Conservation (phyloP, 2,329 filamentous ascomycete species). For the Salinomyces thailandicus region DNA sequence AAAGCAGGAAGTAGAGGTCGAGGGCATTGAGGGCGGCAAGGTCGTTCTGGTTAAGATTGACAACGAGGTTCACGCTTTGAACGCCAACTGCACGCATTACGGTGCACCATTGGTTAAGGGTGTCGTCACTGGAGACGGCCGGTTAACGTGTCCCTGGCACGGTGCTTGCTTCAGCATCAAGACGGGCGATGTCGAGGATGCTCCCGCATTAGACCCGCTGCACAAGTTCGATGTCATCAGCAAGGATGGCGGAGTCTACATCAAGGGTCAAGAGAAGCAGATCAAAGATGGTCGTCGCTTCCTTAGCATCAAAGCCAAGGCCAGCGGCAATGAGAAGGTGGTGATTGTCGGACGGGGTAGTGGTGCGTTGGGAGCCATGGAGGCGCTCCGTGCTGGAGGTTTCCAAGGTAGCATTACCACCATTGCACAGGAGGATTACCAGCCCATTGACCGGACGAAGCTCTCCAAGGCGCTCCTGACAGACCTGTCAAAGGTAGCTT, state of each 20-base stretch:
- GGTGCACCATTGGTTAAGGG: conserved; percentile 83
- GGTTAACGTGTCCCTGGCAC: conserved; percentile 92
- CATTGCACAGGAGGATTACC: conserved; percentile 72
- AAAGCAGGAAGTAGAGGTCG: conserved; percentile 82
- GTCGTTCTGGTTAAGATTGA: conserved; percentile 73
- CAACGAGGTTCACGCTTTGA: conserved; percentile 67
- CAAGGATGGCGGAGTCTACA: conserved; percentile 72
- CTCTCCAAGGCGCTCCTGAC: conserved; percentile 85
- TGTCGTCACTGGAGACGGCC: conserved; percentile 68
- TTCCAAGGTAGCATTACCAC: conserved; percentile 72
- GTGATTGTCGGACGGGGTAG: conserved; percentile 82
- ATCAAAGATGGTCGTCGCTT: conserved; percentile 68
- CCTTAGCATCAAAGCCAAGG: conserved; percentile 62
- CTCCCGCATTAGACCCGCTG: conserved; percentile 79
- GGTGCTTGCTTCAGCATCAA: conserved; percentile 88
- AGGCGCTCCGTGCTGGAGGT: conserved; percentile 71
- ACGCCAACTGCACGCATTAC: conserved; percentile 80
- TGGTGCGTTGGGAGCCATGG: conserved; percentile 69
- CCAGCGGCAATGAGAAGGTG: conserved; percentile 51
- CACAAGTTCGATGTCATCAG: conserved; percentile 71
- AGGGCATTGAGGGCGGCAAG: conserved; percentile 77
- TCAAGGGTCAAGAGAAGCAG: conserved; percentile 65
- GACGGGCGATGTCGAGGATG: conserved; percentile 90
- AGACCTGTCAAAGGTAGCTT: conserved; percentile 67
- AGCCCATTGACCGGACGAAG: conserved; percentile 79